These are phyloP conservation scores for Arachis stenosperma DNA, from an alignment of 306 rosid species.

Conservation along the genomic window DNA sequence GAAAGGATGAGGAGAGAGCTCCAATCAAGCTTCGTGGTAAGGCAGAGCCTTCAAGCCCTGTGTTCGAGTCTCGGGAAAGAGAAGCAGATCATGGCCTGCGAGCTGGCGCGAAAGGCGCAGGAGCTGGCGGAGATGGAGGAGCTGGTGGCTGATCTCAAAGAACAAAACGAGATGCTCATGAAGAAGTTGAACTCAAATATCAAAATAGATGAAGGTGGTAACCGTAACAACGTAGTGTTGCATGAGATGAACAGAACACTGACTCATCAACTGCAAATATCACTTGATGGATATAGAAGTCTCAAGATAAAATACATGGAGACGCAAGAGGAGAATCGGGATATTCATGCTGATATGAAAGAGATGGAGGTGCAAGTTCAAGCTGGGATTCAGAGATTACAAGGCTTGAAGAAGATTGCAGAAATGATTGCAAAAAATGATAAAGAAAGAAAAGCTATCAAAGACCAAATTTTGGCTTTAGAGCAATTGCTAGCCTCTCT, in stretches of 20 bases:
- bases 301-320: constrained; percentile 63
- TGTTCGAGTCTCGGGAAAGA: constrained; percentile 94
- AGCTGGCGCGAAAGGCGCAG: constrained; percentile 81
- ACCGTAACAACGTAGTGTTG: constrained; percentile 54
- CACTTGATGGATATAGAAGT: constrained; percentile 69
- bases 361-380: constrained; percentile 64
- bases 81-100: constrained; percentile 84
- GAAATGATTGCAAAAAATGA: constrained; percentile 23
- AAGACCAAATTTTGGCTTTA: constrained; percentile 56
- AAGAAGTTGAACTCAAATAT: constrained; percentile 58
- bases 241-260: constrained; percentile 71
- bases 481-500: constrained; percentile 55
- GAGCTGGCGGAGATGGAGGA: constrained; percentile 77
- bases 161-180: constrained; percentile 72
- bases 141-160: constrained; percentile 62
- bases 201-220: constrained; percentile 49
- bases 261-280: constrained; percentile 62
- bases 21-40: constrained; percentile 63
- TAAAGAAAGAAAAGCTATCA: constrained; percentile 26
- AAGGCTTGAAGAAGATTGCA: constrained; percentile 46
- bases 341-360: constrained; percentile 50
- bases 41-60: constrained; percentile 84
- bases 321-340: constrained; percentile 56
- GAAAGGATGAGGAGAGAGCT: constrained; percentile 76
- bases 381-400: constrained; percentile 55